Evolutionary conservation across 2,329 filamentous ascomycete genomes (phyloP).

Genomic region (Aspergillus viridinutans): DNA sequence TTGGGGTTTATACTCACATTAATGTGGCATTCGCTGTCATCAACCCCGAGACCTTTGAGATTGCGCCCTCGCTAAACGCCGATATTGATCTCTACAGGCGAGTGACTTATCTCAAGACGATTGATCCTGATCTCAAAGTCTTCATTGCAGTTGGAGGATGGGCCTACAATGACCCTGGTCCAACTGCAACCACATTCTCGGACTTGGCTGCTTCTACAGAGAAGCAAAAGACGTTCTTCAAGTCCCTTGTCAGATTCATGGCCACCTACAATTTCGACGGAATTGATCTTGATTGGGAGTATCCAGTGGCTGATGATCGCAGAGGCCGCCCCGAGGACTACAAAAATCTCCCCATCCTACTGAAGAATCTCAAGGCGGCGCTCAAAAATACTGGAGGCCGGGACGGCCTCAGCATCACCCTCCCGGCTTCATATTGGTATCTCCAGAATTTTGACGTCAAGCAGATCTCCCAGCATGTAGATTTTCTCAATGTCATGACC

Average conservation of each 20-base stretch:
- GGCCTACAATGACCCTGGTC: slow-evolving; percentile 4
- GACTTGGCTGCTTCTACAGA: slow-evolving; percentile 8
- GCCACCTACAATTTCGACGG: slow-evolving; percentile 15
- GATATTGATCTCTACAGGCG: too few species aligned
- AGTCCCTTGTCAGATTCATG: slow-evolving; percentile 8
- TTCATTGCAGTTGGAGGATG: slow-evolving; percentile 4
- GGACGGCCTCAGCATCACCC: slow-evolving; percentile 7
- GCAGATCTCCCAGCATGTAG: slow-evolving; percentile 1
- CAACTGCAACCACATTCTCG: slow-evolving; percentile 6
- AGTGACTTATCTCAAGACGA: background rate
- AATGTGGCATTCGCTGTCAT: slow-evolving; percentile 10
- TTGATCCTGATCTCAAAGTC: background rate
- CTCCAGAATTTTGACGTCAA: slow-evolving; percentile 27
- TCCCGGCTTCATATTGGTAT: slow-evolving; percentile 20
- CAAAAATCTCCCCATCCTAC: slow-evolving; percentile 9
- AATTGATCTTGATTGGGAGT: slow-evolving; percentile 18
- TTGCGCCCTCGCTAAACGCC: background rate
- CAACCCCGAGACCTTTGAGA: slow-evolving; percentile 6
- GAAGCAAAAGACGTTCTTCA: slow-evolving; percentile 9
- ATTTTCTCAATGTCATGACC: slow-evolving; percentile 14
- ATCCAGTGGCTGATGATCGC: slow-evolving; percentile 11
- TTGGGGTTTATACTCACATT: slow-evolving; percentile 9
- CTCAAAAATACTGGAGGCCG: background rate
- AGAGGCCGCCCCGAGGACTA: slow-evolving; percentile 7
- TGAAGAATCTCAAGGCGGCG: slow-evolving; percentile 6